phyloP scores from a whole-genome alignment of 768 basidiomycete genomes.

The Mrakia blollopis region DNA sequence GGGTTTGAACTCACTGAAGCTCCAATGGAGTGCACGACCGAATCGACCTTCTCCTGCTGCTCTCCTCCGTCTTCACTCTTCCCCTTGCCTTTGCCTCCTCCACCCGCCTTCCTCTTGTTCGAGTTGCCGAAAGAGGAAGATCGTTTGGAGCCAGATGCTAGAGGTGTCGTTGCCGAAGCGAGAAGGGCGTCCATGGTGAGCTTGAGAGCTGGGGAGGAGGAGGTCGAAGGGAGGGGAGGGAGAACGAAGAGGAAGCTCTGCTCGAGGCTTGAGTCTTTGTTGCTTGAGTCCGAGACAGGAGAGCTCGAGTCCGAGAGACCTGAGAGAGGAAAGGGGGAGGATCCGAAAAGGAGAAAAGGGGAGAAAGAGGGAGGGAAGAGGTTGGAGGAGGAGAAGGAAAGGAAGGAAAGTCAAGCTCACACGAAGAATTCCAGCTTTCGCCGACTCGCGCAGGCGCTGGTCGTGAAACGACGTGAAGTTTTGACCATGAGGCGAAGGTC shows the following conservation, averaged over 20 bases:
- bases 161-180: constrained; percentile 8
- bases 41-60: constrained; percentile 19
- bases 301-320: too few species aligned
- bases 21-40: constrained; percentile 27
- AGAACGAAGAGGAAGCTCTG: neutral
- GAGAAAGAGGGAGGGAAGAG: too few species aligned
- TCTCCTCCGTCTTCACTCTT: constrained; percentile 21
- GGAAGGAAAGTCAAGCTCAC: too few species aligned
- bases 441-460: too few species aligned
- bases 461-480: too few species aligned
- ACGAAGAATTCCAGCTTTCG: too few species aligned
- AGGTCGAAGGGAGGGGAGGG: neutral
- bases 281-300: too few species aligned
- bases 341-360: too few species aligned
- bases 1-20: constrained; percentile 4
- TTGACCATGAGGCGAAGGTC: too few species aligned
- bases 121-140: constrained; percentile 9
- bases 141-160: constrained; percentile 12
- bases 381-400: too few species aligned
- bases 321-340: too few species aligned
- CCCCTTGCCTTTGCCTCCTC: constrained; percentile 12
- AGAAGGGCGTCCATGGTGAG: constrained; percentile 30
- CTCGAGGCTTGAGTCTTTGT: too few species aligned
- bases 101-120: constrained; percentile 19
- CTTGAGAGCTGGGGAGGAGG: neutral